Evolutionary conservation across 371 early-diverging fungal species (phyloP).

Genomic region (Entomophthora muscae): DNA sequence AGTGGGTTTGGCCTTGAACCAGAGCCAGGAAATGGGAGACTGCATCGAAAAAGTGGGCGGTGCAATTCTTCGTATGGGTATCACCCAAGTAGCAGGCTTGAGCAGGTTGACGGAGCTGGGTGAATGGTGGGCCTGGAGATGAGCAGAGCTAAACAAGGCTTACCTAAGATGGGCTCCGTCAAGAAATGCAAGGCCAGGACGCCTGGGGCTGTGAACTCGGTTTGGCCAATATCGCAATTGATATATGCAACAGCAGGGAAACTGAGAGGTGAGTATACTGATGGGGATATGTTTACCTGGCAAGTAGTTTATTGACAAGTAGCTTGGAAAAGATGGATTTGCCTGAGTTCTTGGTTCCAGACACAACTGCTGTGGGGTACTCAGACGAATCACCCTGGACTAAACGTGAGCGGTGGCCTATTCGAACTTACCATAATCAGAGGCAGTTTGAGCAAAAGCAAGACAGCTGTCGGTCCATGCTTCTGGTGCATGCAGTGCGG

Average conservation of each 20-base stretch:
- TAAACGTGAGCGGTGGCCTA: not conserved
- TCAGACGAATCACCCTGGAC: not conserved
- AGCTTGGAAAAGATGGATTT: constrained; percentile 55
- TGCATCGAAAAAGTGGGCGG: constrained; percentile 36
- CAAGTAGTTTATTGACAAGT: constrained; percentile 38
- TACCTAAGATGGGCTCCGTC: constrained; percentile 37
- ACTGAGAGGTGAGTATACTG: too few relatives aligned
- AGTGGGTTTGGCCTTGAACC: too few relatives aligned
- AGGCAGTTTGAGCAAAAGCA: not conserved
- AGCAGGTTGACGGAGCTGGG: constrained; percentile 36
- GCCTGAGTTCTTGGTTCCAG: constrained; percentile 56
- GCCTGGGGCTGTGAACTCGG: constrained; percentile 59
- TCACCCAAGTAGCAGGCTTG: constrained; percentile 47
- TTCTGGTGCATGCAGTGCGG: not conserved
- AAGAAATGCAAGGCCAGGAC: constrained; percentile 47
- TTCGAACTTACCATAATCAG: not conserved
- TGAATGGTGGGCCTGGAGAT: constrained; percentile 68
- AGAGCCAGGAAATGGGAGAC: constrained; percentile 5
- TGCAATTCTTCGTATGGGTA: constrained; percentile 35
- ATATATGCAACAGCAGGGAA: constrained; percentile 41
- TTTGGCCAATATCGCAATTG: constrained; percentile 68
- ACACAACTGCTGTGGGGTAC: constrained; percentile 17
- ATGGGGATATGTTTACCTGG: too few relatives aligned
- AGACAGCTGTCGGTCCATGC: not conserved
- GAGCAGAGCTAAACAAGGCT: too few relatives aligned